phyloP scores from a whole-genome alignment of 495 filamentous ascomycete species.

The Penicillium malachiteum region DNA sequence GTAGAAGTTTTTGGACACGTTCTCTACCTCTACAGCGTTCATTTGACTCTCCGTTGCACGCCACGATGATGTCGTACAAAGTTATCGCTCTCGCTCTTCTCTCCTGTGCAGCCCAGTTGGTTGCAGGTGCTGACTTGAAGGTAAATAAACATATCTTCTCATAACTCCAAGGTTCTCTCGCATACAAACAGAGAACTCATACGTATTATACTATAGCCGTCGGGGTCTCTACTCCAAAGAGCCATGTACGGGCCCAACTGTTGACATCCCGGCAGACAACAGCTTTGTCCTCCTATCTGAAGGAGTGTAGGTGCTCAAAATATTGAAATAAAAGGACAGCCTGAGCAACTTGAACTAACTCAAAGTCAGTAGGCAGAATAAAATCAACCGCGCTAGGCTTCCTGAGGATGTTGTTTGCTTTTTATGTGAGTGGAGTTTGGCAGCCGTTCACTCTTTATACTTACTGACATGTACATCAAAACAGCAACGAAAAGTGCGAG shows the following conservation, averaged over 20 bases:
- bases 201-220: background rate
- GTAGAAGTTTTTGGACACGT: no score
- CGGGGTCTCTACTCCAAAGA: background rate
- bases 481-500: background rate
- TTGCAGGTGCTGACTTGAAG: background rate
- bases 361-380: background rate
- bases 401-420: slow-evolving; percentile 1
- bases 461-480: background rate
- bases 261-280: background rate
- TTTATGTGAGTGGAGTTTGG: background rate
- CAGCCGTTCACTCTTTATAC: background rate
- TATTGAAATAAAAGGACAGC: no score
- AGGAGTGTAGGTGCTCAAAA: background rate
- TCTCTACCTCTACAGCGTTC: background rate
- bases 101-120: background rate
- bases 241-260: background rate
- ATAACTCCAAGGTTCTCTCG: background rate
- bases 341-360: no score
- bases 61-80: background rate
- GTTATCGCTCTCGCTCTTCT: background rate
- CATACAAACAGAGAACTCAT: background rate
- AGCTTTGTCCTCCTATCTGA: background rate
- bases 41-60: background rate
- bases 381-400: background rate
- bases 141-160: background rate